Evolutionary conservation across 306 rosid genomes (phyloP).

Genomic region (Acacia acuminata): DNA sequence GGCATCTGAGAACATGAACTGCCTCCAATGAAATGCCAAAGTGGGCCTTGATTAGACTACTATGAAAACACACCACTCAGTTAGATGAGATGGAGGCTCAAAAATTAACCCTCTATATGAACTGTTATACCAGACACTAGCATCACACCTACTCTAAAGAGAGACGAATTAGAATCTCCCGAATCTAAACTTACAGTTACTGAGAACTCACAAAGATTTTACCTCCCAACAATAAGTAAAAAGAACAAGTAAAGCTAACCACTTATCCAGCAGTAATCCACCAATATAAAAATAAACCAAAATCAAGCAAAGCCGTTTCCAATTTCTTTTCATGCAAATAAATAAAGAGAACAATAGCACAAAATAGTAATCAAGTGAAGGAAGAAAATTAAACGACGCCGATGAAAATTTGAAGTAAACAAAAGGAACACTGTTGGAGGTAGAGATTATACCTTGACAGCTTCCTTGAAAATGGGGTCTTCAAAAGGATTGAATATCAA

Average conservation of each 20-base stretch:
- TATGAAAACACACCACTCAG: neutral
- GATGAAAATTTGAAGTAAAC: neutral
- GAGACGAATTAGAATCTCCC: neutral
- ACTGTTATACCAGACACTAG: neutral
- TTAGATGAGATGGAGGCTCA: neutral
- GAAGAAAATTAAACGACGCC: neutral
- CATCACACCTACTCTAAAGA: neutral
- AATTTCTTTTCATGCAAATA: neutral
- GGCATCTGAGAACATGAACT: neutral
- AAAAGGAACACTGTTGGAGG: neutral
- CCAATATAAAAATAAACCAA: neutral
- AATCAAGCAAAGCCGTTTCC: neutral
- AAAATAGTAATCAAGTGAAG: neutral
- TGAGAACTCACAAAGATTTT: neutral
- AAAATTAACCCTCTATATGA: neutral
- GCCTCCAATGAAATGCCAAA: neutral
- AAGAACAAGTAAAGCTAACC: neutral
- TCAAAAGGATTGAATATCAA: constrained; percentile 67
- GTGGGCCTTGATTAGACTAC: neutral
- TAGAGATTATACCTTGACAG: constrained; percentile 59
- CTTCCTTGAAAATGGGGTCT: constrained; percentile 70
- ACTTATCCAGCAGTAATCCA: neutral
- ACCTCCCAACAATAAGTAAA: neutral
- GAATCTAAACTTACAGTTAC: neutral
- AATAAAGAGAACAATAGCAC: neutral